These are phyloP conservation scores for Russula sp. DNA, from an alignment of 768 basidiomycete species.

Conservation along the genomic window DNA sequence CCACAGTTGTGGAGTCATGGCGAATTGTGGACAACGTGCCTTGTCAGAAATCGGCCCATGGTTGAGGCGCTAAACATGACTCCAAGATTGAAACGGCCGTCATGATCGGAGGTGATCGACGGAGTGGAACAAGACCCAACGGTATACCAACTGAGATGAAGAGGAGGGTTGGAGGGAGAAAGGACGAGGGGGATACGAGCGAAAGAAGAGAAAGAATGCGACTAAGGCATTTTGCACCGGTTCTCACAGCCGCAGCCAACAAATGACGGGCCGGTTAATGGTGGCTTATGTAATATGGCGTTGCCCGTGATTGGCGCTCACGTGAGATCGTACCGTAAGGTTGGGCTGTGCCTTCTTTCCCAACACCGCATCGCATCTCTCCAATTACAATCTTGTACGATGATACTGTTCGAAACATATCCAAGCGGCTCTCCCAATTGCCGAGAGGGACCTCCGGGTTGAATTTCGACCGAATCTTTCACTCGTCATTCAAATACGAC, in stretches of 20 bases:
- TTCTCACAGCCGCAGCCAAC: conserved; percentile 26
- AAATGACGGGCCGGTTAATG: neutral
- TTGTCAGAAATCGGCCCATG: neutral
- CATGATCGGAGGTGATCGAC: neutral
- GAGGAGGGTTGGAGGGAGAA: neutral
- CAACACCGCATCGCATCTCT: conserved; percentile 14
- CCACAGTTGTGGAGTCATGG: neutral
- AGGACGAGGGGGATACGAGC: neutral
- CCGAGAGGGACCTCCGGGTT: conserved; percentile 17
- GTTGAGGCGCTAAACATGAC: neutral
- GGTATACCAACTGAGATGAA: neutral
- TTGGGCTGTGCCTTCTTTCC: conserved; percentile 8
- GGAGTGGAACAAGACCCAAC: neutral
- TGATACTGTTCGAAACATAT: conserved; percentile 8
- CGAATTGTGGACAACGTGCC: neutral
- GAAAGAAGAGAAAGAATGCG: neutral
- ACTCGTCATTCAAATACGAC: conserved; percentile 23
- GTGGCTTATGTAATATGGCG: conserved; percentile 8
- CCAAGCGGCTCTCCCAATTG: conserved; percentile 9
- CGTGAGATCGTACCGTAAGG: conserved; percentile 5
- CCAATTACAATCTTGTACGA: neutral
- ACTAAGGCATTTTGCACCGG: conserved; percentile 14
- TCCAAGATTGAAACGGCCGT: neutral
- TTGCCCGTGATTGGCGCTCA: conserved; percentile 11
- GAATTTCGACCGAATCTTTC: conserved; percentile 7